A percentile compares a stretch with the other conserved stretches of the same genome.
phyloP scores from a whole-genome alignment of 768 basidiomycete genomes.

The Rhodotorula diobovata region DNA sequence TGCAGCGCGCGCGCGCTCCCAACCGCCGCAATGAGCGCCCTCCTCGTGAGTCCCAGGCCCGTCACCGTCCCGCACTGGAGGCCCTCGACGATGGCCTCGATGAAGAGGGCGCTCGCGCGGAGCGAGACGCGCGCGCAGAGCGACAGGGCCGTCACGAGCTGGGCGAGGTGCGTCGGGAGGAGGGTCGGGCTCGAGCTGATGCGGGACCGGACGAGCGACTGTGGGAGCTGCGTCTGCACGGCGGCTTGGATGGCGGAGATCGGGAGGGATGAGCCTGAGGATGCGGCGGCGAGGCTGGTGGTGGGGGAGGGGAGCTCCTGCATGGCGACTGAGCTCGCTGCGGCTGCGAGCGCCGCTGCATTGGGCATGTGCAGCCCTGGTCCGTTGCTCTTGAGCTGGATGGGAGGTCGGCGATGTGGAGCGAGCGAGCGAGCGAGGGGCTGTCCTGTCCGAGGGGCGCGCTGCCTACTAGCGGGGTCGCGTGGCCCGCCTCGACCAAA shows the following conservation, averaged over 20 bases:
- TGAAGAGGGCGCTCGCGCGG: slow-evolving; percentile 43
- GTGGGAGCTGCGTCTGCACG: slow-evolving; percentile 2
- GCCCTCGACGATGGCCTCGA: slow-evolving; percentile 48
- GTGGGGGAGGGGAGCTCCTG: not conserved
- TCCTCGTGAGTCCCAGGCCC: slow-evolving; percentile 45
- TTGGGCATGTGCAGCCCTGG: not conserved
- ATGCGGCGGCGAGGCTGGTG: not conserved
- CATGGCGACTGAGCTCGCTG: not conserved
- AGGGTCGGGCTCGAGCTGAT: slow-evolving; percentile 41
- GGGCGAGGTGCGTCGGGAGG: slow-evolving; percentile 46
- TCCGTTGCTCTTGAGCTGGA: not conserved
- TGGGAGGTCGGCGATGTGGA: too few species aligned
- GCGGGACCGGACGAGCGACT: slow-evolving; percentile 30
- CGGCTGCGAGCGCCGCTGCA: not conserved
- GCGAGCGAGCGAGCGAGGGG: not conserved
- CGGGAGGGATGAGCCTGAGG: not conserved
- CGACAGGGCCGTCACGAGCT: slow-evolving; percentile 46
- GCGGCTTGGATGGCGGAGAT: not conserved
- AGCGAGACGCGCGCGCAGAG: slow-evolving; percentile 45
- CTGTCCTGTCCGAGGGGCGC: too few species aligned
- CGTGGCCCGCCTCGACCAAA: too few species aligned
- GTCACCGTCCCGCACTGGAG: slow-evolving; percentile 43
- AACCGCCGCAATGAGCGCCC: slow-evolving; percentile 46
- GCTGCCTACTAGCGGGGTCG: too few species aligned
- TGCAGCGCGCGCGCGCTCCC: slow-evolving; percentile 47